phyloP scores from a whole-genome alignment of 1,139 yeast species.

The Spathaspora jeffriesii region DNA sequence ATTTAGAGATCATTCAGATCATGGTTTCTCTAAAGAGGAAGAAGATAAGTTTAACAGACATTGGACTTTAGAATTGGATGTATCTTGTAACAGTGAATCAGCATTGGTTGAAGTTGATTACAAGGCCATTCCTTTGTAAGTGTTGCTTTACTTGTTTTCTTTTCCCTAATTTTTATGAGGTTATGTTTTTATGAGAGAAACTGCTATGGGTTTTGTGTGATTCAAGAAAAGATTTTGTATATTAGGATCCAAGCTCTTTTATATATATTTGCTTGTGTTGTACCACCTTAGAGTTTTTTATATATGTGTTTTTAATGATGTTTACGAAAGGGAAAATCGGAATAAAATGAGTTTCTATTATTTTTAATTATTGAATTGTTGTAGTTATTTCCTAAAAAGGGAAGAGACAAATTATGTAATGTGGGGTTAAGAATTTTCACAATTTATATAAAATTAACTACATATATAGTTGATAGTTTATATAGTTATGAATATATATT shows the following conservation, averaged over 20 bases:
- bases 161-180: conserved; percentile 4
- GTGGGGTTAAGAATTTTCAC: not conserved
- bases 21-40: conserved; percentile 52
- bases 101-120: conserved; percentile 64
- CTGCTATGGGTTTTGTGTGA: not conserved
- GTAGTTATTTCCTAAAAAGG: not conserved
- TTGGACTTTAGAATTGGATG: conserved; percentile 59
- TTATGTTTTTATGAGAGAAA: conserved; percentile 4
- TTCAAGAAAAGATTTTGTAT: not conserved
- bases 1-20: conserved; percentile 52
- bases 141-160: not conserved
- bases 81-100: conserved; percentile 58
- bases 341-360: not conserved
- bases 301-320: conserved; percentile 1
- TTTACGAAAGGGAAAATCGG: conserved; percentile 2
- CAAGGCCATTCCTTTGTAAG: conserved; percentile 38
- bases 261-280: not conserved
- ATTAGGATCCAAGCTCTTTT: not conserved
- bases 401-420: not conserved
- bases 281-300: not conserved
- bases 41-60: conserved; percentile 47
- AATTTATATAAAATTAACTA: not conserved
- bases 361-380: not conserved
- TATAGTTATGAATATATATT: not conserved
- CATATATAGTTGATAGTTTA: not conserved